A percentile compares a stretch with the other conserved stretches of the same genome.
phyloP scores from a whole-genome alignment of 73 alveolate species.

The Symbiodinium natans region DNA sequence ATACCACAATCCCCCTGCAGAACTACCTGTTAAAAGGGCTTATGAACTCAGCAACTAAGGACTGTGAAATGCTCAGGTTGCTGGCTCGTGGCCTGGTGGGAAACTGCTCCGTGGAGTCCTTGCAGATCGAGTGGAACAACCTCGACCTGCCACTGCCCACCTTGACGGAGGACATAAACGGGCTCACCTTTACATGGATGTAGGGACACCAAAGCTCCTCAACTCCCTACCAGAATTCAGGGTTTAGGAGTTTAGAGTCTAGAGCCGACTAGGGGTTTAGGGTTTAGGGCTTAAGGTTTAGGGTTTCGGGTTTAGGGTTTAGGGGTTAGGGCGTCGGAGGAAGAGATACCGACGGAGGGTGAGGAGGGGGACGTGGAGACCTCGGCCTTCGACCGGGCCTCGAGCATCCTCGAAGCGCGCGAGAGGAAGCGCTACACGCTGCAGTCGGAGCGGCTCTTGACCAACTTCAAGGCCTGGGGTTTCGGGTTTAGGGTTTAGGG shows the following conservation, averaged over 20 bases:
- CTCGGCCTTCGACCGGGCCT: slow-evolving; percentile 60
- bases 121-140: slow-evolving; percentile 84
- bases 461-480: slow-evolving; percentile 65
- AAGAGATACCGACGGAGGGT: neutral
- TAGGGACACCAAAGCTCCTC: too few relatives aligned
- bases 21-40: too few relatives aligned
- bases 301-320: neutral
- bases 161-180: neutral
- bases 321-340: neutral
- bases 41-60: too few relatives aligned
- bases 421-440: slow-evolving; percentile 64
- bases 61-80: slow-evolving; percentile 60
- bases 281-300: neutral
- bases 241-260: too few relatives aligned
- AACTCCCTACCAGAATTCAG: too few relatives aligned
- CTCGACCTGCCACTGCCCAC: slow-evolving; percentile 55
- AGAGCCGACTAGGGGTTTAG: too few relatives aligned
- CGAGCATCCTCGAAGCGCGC: slow-evolving; percentile 54
- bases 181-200: too few relatives aligned
- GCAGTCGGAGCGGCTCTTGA: slow-evolving; percentile 77
- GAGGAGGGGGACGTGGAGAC: slow-evolving; percentile 18
- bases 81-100: slow-evolving; percentile 19
- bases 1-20: too few relatives aligned
- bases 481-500: too few relatives aligned
- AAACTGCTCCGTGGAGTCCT: slow-evolving; percentile 11